Evolutionary conservation across 768 basidiomycete genomes (phyloP).

Genomic region (Russula lepida): DNA sequence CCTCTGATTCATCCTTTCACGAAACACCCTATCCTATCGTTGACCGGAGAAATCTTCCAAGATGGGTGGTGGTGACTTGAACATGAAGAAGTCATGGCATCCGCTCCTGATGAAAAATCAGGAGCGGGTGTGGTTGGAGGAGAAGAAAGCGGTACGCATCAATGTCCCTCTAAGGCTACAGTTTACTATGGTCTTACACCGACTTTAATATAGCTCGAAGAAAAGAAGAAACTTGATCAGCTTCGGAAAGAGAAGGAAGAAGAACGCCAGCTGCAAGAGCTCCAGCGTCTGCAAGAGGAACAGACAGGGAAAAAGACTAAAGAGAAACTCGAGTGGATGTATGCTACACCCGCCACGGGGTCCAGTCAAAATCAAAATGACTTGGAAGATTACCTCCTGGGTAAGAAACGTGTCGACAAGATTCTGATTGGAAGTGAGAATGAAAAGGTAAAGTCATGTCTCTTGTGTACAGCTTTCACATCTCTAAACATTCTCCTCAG

Average conservation of each 20-base stretch:
- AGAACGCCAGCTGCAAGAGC: conserved; percentile 91
- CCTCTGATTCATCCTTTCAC: conserved; percentile 8
- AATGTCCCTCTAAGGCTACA: neutral
- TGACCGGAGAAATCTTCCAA: conserved; percentile 35
- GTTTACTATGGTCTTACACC: neutral
- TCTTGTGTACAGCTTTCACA: conserved; percentile 13
- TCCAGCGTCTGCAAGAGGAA: conserved; percentile 91
- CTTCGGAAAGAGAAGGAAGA: conserved; percentile 97
- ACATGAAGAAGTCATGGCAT: conserved; percentile 99
- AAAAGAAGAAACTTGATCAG: conserved; percentile 97
- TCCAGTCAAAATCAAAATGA: conserved; percentile 80
- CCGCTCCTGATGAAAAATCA: conserved; percentile 97
- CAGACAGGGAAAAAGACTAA: conserved; percentile 91
- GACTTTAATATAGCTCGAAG: conserved; percentile 63
- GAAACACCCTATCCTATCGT: neutral
- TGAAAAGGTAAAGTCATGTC: conserved; percentile 52
- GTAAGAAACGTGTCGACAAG: conserved; percentile 97
- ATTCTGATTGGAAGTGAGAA: conserved; percentile 88
- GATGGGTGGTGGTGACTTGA: conserved; percentile 98
- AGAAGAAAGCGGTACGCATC: conserved; percentile 82
- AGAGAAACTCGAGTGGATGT: conserved; percentile 99
- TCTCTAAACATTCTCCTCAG: conserved; percentile 31
- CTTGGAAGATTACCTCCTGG: conserved; percentile 91
- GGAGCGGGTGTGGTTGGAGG: conserved; percentile 98
- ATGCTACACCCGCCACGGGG: conserved; percentile 94